Evolutionary conservation across 805 yeast species (phyloP).

Genomic region (Barnettozyma vustinii): DNA sequence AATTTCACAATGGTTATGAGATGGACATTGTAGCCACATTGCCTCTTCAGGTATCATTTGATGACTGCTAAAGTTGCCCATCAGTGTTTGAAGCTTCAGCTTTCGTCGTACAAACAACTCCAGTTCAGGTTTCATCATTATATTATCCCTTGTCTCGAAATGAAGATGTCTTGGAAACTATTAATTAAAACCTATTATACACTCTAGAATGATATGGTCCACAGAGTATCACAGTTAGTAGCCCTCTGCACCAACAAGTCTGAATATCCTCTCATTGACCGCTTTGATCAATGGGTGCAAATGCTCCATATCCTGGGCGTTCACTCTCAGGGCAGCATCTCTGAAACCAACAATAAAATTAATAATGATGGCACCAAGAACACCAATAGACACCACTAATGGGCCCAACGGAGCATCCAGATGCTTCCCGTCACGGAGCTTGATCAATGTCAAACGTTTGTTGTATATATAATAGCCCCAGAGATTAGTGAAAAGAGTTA

Average conservation of each 20-base stretch:
- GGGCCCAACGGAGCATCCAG: conserved; percentile 92
- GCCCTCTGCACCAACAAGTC: conserved; percentile 28
- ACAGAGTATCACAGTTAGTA: background rate
- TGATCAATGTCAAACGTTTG: conserved; percentile 65
- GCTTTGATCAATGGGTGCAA: conserved; percentile 23
- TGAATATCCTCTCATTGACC: conserved; percentile 28
- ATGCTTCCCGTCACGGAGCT: conserved; percentile 78
- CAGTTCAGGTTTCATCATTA: too few species aligned
- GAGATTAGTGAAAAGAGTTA: conserved; percentile 75
- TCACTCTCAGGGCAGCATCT: conserved; percentile 27
- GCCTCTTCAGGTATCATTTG: too few species aligned
- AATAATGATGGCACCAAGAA: conserved; percentile 57
- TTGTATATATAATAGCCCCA: conserved; percentile 87
- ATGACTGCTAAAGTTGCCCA: too few species aligned
- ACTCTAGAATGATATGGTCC: background rate
- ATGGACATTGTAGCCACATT: too few species aligned
- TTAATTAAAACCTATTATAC: background rate
- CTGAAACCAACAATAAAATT: conserved; percentile 69
- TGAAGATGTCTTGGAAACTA: background rate
- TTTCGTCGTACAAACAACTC: too few species aligned
- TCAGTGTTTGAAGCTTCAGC: too few species aligned
- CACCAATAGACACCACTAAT: conserved; percentile 63
- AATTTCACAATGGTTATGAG: too few species aligned
- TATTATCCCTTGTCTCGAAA: too few species aligned
- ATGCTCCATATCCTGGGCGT: conserved; percentile 6